Percentiles rank a stretch among this genome's conserved stretches.
These are phyloP conservation scores for Candida silvicultrix DNA, from an alignment of 805 yeast genomes.

Conservation along the genomic window DNA sequence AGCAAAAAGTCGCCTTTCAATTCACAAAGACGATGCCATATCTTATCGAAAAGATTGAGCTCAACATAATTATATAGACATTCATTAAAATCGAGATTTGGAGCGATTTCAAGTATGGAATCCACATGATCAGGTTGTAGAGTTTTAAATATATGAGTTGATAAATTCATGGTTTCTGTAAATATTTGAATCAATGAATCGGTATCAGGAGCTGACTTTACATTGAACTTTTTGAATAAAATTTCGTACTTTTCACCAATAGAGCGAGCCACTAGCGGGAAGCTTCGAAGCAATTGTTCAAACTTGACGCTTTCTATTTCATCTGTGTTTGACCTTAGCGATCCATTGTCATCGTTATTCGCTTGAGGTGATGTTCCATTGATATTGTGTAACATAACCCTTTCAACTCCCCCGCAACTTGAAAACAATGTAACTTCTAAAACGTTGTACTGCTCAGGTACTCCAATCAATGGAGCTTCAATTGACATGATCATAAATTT, in stretches of 20 bases:
- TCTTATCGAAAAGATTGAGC: slow-evolving; percentile 51
- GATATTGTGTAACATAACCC: neutral
- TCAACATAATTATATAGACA: slow-evolving; percentile 70
- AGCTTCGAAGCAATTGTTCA: slow-evolving; percentile 31
- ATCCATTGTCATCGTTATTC: neutral
- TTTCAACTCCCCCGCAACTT: slow-evolving; percentile 2
- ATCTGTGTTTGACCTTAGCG: neutral
- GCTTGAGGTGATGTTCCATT: neutral
- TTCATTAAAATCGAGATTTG: slow-evolving; percentile 40
- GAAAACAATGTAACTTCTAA: slow-evolving; percentile 4
- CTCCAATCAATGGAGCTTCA: slow-evolving; percentile 48
- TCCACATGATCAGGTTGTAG: slow-evolving; percentile 20
- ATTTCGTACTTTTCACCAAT: slow-evolving; percentile 33
- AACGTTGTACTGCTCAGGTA: slow-evolving; percentile 9
- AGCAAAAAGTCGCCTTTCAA: slow-evolving; percentile 19
- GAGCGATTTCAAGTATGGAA: slow-evolving; percentile 22
- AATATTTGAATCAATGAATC: slow-evolving; percentile 23
- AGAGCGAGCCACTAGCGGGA: slow-evolving; percentile 31
- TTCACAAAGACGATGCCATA: slow-evolving; percentile 47
- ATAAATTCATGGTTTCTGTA: slow-evolving; percentile 19
- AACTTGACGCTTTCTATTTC: slow-evolving; percentile 20
- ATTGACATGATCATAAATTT: slow-evolving; percentile 52
- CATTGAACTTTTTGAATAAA: slow-evolving; percentile 32
- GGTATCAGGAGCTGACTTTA: slow-evolving; percentile 22
- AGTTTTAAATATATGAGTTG: slow-evolving; percentile 23